phyloP scores from a whole-genome alignment of 2,329 filamentous ascomycete genomes.

The Xylaria hypoxylon region DNA sequence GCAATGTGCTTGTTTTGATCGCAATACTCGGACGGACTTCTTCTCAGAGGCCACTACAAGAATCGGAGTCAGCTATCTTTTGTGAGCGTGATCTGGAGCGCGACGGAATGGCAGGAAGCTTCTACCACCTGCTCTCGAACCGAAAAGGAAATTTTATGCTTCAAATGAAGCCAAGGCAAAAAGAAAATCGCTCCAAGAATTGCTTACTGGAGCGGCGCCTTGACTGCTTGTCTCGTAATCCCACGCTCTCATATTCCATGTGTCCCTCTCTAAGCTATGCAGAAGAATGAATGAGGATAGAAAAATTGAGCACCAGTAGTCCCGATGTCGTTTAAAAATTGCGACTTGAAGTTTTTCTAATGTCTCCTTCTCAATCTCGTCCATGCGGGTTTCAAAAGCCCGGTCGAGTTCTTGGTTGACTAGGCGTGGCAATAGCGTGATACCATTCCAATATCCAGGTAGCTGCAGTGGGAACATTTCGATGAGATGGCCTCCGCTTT shows the following conservation, averaged over 20 bases:
- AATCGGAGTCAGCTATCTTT: neutral
- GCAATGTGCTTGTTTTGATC: conserved; percentile 28
- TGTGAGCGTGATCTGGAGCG: neutral
- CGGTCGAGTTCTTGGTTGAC: conserved; percentile 31
- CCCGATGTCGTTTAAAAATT: conserved; percentile 29
- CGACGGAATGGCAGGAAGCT: neutral
- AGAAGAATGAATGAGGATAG: conserved; percentile 24
- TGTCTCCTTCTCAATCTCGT: conserved; percentile 25
- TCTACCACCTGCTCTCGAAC: too few species aligned
- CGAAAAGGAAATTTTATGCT: too few species aligned
- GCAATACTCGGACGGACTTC: conserved; percentile 20
- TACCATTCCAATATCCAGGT: conserved; percentile 29
- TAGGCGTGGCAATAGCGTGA: conserved; percentile 26
- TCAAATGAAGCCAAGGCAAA: too few species aligned
- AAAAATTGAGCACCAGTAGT: conserved; percentile 30
- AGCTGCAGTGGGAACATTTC: conserved; percentile 26
- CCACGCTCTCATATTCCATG: conserved; percentile 33
- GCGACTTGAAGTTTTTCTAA: conserved; percentile 29
- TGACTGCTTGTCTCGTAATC: conserved; percentile 15
- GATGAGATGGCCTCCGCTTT: conserved; percentile 23
- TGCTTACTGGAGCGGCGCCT: conserved; percentile 12
- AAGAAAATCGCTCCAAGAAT: neutral
- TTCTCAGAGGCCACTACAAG: conserved; percentile 24
- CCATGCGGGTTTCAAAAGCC: conserved; percentile 32
- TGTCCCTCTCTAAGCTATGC: conserved; percentile 28